Evolutionary conservation across 2,329 filamentous ascomycete genomes (phyloP).

Genomic region (Aspergillus eucalypticola): DNA sequence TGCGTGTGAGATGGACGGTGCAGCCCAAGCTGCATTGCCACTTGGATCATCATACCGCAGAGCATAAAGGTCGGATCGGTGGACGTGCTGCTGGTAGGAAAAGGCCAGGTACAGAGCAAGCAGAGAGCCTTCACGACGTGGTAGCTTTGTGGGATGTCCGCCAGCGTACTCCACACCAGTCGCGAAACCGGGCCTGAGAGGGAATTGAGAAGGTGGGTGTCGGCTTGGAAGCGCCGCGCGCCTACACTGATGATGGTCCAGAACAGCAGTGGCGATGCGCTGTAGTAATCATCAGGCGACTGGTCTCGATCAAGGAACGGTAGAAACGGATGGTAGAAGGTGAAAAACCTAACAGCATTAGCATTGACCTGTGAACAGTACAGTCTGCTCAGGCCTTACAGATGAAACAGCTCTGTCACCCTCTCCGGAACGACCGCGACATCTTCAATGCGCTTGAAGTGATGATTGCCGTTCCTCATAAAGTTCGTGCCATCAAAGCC

Average conservation of each 20-base stretch:
- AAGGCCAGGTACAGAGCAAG: slow-evolving; percentile 65
- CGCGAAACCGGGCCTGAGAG: slow-evolving; percentile 56
- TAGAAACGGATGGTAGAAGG: slow-evolving; percentile 64
- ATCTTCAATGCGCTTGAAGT: slow-evolving; percentile 55
- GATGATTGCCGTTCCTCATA: slow-evolving; percentile 51
- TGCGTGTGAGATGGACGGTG: slow-evolving; percentile 66
- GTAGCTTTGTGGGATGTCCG: slow-evolving; percentile 63
- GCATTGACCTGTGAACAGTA: not conserved
- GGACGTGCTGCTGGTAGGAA: slow-evolving; percentile 64
- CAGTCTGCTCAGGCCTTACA: slow-evolving; percentile 33
- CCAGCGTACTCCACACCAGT: slow-evolving; percentile 62
- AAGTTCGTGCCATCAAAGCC: slow-evolving; percentile 46
- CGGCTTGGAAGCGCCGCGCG: slow-evolving; percentile 59
- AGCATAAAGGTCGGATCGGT: slow-evolving; percentile 67
- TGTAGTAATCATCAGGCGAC: slow-evolving; percentile 59
- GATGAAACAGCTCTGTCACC: slow-evolving; percentile 47
- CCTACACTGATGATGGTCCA: slow-evolving; percentile 67
- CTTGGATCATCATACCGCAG: slow-evolving; percentile 66
- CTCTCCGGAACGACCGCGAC: slow-evolving; percentile 47
- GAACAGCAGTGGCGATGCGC: slow-evolving; percentile 63
- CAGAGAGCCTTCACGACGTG: slow-evolving; percentile 66
- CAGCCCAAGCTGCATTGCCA: slow-evolving; percentile 67
- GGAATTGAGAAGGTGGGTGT: slow-evolving; percentile 56
- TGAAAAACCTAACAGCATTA: slow-evolving; percentile 59
- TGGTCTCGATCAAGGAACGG: slow-evolving; percentile 60